Percentiles rank a stretch among this genome's conserved stretches.
Evolutionary conservation across 768 basidiomycete species (phyloP).

Genomic region (Thelephora ganbajun): DNA sequence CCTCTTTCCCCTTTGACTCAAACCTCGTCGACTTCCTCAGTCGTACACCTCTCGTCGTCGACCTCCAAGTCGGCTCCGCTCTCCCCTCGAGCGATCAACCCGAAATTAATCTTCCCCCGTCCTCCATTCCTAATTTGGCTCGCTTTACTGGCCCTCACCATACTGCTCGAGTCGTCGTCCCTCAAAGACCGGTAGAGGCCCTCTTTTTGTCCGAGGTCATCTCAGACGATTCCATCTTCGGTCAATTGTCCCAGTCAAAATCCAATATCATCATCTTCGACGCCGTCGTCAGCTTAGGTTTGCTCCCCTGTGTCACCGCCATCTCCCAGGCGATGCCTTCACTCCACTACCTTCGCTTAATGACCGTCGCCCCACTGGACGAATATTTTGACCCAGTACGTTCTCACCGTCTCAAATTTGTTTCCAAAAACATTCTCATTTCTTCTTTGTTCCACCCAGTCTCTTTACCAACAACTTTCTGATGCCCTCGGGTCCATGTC

Average conservation of each 20-base stretch:
- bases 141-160: conserved; percentile 50
- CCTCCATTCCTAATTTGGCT: conserved; percentile 29
- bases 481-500: background rate
- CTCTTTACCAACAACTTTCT: background rate
- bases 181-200: conserved; percentile 50
- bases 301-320: conserved; percentile 40
- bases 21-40: conserved; percentile 46
- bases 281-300: conserved; percentile 43
- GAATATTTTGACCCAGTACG: conserved; percentile 20
- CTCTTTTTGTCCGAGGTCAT: conserved; percentile 51
- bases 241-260: conserved; percentile 1
- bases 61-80: conserved; percentile 39
- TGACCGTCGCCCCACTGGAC: conserved; percentile 24
- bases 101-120: conserved; percentile 13
- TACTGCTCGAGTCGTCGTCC: conserved; percentile 41
- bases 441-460: background rate
- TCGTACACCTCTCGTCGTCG: conserved; percentile 36
- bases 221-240: conserved; percentile 26
- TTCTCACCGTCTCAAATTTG: conserved; percentile 2
- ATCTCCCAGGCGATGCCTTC: conserved; percentile 44
- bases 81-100: conserved; percentile 10
- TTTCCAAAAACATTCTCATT: background rate
- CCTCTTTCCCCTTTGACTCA: conserved; percentile 46
- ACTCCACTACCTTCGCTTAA: conserved; percentile 54
- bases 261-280: conserved; percentile 40